phyloP scores from a whole-genome alignment of 805 yeast genomes.

The Spathaspora girioi region DNA sequence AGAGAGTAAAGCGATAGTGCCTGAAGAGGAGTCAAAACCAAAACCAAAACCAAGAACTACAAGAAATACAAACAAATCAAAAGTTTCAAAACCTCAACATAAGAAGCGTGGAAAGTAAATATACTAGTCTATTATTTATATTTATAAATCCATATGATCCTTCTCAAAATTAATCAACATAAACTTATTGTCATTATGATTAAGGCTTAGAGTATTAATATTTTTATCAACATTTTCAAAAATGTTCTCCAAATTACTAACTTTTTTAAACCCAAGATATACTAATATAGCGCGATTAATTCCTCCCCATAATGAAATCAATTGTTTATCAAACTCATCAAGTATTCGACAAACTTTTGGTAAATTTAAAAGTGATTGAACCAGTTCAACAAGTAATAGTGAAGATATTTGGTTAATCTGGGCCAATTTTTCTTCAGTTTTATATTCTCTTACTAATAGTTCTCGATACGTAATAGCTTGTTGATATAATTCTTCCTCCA shows the following conservation, averaged over 20 bases:
- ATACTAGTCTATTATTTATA: constrained; percentile 5
- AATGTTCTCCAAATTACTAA: constrained; percentile 30
- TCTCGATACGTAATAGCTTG: constrained; percentile 16
- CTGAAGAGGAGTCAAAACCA: no score
- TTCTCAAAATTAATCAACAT: constrained; percentile 34
- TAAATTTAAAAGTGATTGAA: constrained; percentile 15
- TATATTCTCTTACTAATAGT: constrained; percentile 8
- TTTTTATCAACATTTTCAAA: constrained; percentile 27
- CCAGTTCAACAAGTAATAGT: constrained; percentile 19
- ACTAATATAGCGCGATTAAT: constrained; percentile 24
- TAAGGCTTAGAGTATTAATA: constrained; percentile 24
- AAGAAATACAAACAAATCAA: not conserved
- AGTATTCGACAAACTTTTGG: constrained; percentile 18
- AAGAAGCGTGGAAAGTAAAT: not conserved
- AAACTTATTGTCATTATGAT: constrained; percentile 29
- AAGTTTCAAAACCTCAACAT: not conserved
- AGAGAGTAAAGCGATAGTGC: not conserved
- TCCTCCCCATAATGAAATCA: constrained; percentile 15
- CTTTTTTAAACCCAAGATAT: constrained; percentile 18
- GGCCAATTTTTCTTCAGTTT: constrained; percentile 1
- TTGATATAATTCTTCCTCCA: constrained; percentile 11
- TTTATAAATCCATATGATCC: constrained; percentile 27
- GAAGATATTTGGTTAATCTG: constrained; percentile 19
- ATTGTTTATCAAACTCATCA: constrained; percentile 16
- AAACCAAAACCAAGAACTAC: not conserved